Conservation (phyloP, 2,329 filamentous ascomycete species). For the Colletotrichum euphorbiae region DNA sequence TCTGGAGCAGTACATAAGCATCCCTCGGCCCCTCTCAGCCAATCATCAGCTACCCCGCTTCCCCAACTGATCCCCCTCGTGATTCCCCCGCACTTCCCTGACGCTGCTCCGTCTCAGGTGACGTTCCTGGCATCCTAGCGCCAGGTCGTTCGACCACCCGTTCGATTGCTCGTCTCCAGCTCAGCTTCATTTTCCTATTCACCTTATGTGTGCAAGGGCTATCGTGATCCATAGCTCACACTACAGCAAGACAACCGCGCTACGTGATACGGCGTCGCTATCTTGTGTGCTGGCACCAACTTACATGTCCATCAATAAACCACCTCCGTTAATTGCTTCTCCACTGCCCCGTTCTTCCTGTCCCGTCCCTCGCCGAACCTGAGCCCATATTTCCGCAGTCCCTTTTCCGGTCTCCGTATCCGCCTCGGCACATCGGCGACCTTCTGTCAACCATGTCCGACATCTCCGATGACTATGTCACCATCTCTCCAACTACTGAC, state of each 20-base stretch:
- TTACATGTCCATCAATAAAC: constrained; percentile 17
- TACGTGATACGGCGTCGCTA: background rate
- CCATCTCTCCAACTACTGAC: constrained; percentile 31
- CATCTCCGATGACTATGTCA: constrained; percentile 39
- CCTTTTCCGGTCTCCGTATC: constrained; percentile 8
- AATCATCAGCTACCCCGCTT: constrained; percentile 28
- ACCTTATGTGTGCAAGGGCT: background rate
- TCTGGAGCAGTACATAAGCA: constrained; percentile 29
- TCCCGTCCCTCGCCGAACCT: constrained; percentile 14
- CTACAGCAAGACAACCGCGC: background rate
- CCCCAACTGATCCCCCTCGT: constrained; percentile 22
- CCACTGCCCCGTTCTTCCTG: constrained; percentile 20
- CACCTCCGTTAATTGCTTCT: constrained; percentile 21
- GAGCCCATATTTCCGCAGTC: constrained; percentile 11
- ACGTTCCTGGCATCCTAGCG: constrained; percentile 20
- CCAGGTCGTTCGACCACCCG: constrained; percentile 8
- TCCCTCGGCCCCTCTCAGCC: background rate
- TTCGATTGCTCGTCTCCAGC: background rate
- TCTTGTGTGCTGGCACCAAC: background rate
- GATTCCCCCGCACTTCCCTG: constrained; percentile 38
- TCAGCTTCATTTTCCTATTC: background rate
- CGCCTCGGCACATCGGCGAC: constrained; percentile 21
- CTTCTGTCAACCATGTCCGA: constrained; percentile 34
- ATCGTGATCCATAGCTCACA: constrained; percentile 9
- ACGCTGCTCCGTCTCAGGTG: constrained; percentile 39